These are phyloP conservation scores for Lachnellula subtilissima DNA, from an alignment of 2,329 filamentous ascomycete genomes.

Conservation along the genomic window DNA sequence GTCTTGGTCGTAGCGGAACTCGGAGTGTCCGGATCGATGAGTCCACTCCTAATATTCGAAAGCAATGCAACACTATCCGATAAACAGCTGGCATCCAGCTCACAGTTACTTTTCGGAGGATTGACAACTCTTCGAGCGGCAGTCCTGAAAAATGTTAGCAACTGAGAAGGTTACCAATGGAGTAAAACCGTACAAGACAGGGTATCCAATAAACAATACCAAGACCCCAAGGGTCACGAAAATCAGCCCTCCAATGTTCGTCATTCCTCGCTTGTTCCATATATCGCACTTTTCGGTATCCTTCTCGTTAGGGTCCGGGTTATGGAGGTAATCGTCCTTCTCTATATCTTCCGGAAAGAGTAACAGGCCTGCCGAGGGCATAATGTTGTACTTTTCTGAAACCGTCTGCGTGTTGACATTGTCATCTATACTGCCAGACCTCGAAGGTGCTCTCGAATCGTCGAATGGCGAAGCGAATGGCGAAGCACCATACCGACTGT, in stretches of 20 bases:
- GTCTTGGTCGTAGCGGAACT: conserved; percentile 50
- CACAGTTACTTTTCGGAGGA: conserved; percentile 26
- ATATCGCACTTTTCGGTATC: conserved; percentile 58
- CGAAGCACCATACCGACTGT: conserved; percentile 39
- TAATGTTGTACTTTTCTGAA: conserved; percentile 68
- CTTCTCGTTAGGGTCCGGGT: conserved; percentile 61
- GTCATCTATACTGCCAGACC: conserved; percentile 56
- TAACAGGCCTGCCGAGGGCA: conserved; percentile 60
- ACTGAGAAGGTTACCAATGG: not conserved
- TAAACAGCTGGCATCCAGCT: conserved; percentile 36
- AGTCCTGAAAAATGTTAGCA: conserved; percentile 41
- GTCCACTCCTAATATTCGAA: conserved; percentile 53
- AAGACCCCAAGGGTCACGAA: conserved; percentile 57
- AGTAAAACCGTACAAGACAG: conserved; percentile 53
- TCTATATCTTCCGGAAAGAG: conserved; percentile 69
- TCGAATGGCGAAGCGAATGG: conserved; percentile 34
- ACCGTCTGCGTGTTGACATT: conserved; percentile 68
- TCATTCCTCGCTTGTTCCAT: conserved; percentile 57
- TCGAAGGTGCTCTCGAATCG: conserved; percentile 29
- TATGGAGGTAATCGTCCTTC: conserved; percentile 68
- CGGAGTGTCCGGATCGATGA: conserved; percentile 67
- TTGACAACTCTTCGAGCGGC: conserved; percentile 44
- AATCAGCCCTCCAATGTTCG: conserved; percentile 59
- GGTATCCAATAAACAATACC: conserved; percentile 64
- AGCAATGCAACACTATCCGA: conserved; percentile 41